Conservation (phyloP, 2,329 filamentous ascomycete genomes). For the Talaromyces sp. region DNA sequence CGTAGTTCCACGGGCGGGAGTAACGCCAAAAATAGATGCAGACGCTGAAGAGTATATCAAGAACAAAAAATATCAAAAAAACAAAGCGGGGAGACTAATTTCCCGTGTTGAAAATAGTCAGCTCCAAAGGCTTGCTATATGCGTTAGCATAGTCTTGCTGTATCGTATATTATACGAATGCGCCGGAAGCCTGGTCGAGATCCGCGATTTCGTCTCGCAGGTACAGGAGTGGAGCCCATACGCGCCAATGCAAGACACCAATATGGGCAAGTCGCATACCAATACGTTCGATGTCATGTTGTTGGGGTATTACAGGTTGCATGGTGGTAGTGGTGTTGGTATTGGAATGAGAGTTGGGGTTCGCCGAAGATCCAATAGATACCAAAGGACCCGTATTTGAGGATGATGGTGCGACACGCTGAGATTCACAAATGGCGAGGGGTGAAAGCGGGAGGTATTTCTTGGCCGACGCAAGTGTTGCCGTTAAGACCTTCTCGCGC, state of each 20-base stretch:
- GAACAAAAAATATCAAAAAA: constrained; percentile 2
- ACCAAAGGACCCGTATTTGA: constrained; percentile 11
- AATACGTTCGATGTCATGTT: constrained; percentile 53
- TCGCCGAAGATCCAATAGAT: background rate
- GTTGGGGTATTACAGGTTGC: constrained; percentile 26
- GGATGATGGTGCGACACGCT: constrained; percentile 32
- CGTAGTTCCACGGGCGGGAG: background rate
- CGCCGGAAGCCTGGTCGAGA: constrained; percentile 3
- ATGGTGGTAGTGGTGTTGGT: background rate
- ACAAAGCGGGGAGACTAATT: too few species aligned
- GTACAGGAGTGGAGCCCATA: constrained; percentile 81
- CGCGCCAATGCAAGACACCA: constrained; percentile 82
- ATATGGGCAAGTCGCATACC: constrained; percentile 80
- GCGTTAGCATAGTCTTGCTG: too few species aligned
- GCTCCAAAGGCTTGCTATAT: too few species aligned
- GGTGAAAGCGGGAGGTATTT: constrained; percentile 46
- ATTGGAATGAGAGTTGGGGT: background rate
- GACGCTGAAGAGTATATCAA: constrained; percentile 24
- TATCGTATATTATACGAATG: constrained; percentile 18
- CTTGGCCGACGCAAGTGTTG: constrained; percentile 36
- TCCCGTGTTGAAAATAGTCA: too few species aligned
- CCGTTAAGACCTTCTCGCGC: constrained; percentile 35
- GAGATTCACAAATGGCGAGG: constrained; percentile 47
- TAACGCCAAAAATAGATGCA: constrained; percentile 11
- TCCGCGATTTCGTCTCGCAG: constrained; percentile 30